These are phyloP conservation scores for Geopyxis carbonaria DNA, from an alignment of 495 filamentous ascomycete genomes.

Conservation along the genomic window DNA sequence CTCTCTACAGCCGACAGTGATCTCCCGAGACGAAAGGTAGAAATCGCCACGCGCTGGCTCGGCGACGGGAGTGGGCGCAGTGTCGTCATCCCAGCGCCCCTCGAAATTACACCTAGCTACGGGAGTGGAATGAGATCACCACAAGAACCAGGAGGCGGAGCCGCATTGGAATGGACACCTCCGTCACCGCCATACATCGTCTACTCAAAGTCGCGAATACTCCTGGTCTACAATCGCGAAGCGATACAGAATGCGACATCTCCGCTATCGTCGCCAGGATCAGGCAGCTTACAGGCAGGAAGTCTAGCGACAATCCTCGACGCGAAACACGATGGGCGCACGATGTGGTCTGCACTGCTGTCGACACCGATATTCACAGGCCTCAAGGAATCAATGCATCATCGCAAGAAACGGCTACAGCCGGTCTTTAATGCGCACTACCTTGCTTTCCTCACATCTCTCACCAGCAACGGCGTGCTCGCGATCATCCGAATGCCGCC, in stretches of 20 bases:
- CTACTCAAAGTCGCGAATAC: constrained; percentile 1
- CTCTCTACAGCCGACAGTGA: constrained; percentile 4
- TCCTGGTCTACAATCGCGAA: constrained; percentile 6
- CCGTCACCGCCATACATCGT: neutral
- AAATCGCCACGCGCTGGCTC: constrained; percentile 7
- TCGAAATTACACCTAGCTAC: constrained; percentile 7
- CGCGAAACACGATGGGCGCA: constrained; percentile 7
- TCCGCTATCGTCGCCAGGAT: no score
- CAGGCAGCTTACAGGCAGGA: neutral
- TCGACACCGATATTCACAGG: constrained; percentile 7
- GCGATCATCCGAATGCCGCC: no score
- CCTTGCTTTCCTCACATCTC: constrained; percentile 9
- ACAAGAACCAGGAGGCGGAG: constrained; percentile 2
- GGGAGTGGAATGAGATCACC: constrained; percentile 6
- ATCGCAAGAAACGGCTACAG: constrained; percentile 4
- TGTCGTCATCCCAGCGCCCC: constrained; percentile 4
- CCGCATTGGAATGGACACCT: constrained; percentile 8
- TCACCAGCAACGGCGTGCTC: constrained; percentile 1
- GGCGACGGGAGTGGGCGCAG: neutral
- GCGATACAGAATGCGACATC: no score
- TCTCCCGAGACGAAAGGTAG: neutral
- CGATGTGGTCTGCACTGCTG: constrained; percentile 11
- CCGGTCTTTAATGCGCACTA: constrained; percentile 16
- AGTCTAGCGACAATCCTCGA: constrained; percentile 8
- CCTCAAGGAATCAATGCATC: constrained; percentile 5